phyloP scores from a whole-genome alignment of 2,329 filamentous ascomycete genomes.

The Thermomyces lanuginosus region DNA sequence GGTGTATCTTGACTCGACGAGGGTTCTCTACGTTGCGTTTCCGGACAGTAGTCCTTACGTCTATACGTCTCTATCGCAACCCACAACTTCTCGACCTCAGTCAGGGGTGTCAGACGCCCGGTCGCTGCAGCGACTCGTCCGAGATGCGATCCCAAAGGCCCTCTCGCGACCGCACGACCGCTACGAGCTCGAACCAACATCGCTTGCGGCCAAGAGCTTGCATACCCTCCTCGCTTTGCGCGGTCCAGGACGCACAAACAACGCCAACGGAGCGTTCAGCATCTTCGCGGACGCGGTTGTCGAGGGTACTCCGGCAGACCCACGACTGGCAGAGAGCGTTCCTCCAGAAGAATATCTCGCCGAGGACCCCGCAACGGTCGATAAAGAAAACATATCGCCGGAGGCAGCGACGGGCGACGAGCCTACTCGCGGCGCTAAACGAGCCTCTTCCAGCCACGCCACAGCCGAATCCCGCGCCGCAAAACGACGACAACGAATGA shows the following conservation, averaged over 20 bases:
- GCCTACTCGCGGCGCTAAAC: conserved; percentile 8
- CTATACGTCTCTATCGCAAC: conserved; percentile 41
- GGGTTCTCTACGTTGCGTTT: conserved; percentile 65
- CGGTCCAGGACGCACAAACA: conserved; percentile 53
- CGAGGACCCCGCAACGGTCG: conserved; percentile 10
- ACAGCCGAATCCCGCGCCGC: conserved; percentile 13
- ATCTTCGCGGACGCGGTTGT: conserved; percentile 53
- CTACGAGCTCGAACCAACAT: conserved; percentile 52
- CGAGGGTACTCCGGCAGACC: conserved; percentile 36
- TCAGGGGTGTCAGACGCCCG: conserved; percentile 38
- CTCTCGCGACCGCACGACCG: conserved; percentile 58
- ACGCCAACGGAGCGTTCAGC: conserved; percentile 61
- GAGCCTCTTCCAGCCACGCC: conserved; percentile 3
- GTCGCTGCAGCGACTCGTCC: conserved; percentile 52
- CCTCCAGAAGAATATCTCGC: conserved; percentile 16
- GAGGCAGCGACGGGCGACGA: too few species aligned
- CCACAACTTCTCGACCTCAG: too few species aligned
- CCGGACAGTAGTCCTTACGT: conserved; percentile 64
- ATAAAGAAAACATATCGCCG: conserved; percentile 8
- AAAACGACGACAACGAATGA: conserved; percentile 46
- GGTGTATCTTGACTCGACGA: conserved; percentile 42
- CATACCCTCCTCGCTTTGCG: conserved; percentile 51
- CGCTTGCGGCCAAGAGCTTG: conserved; percentile 55
- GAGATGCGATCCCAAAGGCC: conserved; percentile 68
- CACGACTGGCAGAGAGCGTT: conserved; percentile 21